Base-by-base conservation (phyloP, 805 yeast genomes). In the Yamadazyma laniorum region DNA sequence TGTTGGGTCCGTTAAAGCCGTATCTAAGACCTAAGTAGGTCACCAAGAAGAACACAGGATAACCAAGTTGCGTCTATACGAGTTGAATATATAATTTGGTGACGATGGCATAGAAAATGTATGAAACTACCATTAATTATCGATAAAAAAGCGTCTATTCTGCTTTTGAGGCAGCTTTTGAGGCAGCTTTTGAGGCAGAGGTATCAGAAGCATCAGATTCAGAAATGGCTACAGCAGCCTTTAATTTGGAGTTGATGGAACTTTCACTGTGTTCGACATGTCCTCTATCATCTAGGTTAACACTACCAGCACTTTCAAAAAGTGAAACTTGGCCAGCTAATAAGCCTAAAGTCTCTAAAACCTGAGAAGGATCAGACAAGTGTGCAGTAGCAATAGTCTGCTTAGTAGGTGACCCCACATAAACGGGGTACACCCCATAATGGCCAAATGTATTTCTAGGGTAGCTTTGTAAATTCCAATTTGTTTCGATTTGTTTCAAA, bases 391-490 rank as follows among this genome's bases (percentile, higher is more conserved):
- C 97, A 18, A 79, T 75, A 0, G 97, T 90, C 48, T 76, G 72
- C 59, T 89, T 89, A 7, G 88, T 80, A 0, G 96, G 91, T 3
- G 96, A 95, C 0, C 97, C 97, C 32, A 90, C 95, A 16, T 95
- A 86, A 22, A 87, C 89, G 0, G 96, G 90, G 56, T 79, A 85
- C 34, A 89, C 65, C 12, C 91, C 85, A 58, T 75, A 75, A 32
- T 71, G 56, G 21, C 74, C 77, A 50, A 66, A 69, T n/a, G 58
- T 50, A 49, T 79, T 75, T 39, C 59, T 61, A 2, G 68, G 64
- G 27, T 67, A 57, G 5, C 65, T 62, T 14, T 69, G 55, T 11
- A 55, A 45, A 43, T 61, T 64, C 83, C 84, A 79, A 18, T 60
- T 54, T 2, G 56, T 52, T 51, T 83, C 88, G 48, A 86, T 77